Conservation (phyloP, 1,284 basidiomycete genomes). For the Apiotrichum domesticum region DNA sequence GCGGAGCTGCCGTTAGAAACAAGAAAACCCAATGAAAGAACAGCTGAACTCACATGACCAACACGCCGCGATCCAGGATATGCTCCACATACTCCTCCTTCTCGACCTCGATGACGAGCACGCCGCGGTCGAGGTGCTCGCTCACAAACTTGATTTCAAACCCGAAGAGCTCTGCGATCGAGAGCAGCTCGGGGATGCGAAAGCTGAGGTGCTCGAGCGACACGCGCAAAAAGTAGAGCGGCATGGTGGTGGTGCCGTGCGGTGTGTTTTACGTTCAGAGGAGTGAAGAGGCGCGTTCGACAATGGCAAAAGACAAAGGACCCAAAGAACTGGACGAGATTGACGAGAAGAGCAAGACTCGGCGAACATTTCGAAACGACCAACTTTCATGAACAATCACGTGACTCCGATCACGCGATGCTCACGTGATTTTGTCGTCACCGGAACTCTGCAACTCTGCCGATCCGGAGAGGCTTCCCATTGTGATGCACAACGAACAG, state of each 20-base stretch:
- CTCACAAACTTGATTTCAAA: conserved; percentile 39
- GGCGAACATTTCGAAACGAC: background rate
- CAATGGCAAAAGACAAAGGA: too few relatives aligned
- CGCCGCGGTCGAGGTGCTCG: conserved; percentile 47
- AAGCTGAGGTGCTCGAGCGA: conserved; percentile 75
- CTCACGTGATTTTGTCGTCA: too few relatives aligned
- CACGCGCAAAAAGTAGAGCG: conserved; percentile 63
- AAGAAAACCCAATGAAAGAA: too few relatives aligned
- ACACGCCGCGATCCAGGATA: conserved; percentile 71
- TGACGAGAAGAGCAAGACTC: background rate
- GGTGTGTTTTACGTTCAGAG: background rate
- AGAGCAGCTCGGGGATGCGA: conserved; percentile 66
- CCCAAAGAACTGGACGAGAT: too few relatives aligned
- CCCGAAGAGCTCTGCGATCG: conserved; percentile 33
- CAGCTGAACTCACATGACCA: conserved; percentile 62
- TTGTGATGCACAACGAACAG: background rate
- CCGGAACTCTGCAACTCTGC: too few relatives aligned
- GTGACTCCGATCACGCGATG: background rate
- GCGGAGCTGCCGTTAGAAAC: conserved; percentile 55
- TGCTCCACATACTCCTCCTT: conserved; percentile 65
- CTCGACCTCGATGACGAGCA: conserved; percentile 65
- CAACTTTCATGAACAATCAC: background rate
- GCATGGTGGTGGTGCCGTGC: conserved; percentile 22
- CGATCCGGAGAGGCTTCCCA: too few relatives aligned
- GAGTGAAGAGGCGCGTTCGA: too few relatives aligned